These are phyloP conservation scores for Malassezia globosa DNA, from an alignment of 1,284 basidiomycete genomes.

Conservation along the genomic window DNA sequence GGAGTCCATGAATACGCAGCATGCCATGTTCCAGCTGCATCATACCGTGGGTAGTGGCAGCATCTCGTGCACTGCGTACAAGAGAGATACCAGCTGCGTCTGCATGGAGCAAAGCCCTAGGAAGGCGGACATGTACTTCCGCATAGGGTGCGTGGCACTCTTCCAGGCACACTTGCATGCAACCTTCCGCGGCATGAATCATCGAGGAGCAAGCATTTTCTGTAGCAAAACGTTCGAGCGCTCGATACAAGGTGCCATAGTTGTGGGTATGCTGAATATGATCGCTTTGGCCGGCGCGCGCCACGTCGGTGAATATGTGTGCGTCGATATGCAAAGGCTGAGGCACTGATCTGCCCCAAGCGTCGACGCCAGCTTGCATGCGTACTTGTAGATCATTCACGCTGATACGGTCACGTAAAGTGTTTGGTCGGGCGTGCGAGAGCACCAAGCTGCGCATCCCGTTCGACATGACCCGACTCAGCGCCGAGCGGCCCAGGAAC, in stretches of 20 bases:
- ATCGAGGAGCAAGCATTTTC: constrained; percentile 14
- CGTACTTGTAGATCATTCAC: constrained; percentile 36
- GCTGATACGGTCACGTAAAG: constrained; percentile 31
- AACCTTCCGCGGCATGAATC: constrained; percentile 40
- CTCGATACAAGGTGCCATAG: constrained; percentile 41
- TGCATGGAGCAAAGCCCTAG: constrained; percentile 55
- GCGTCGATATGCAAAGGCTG: constrained; percentile 58
- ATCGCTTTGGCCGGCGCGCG: constrained; percentile 54
- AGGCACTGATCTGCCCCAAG: constrained; percentile 38
- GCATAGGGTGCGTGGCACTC: constrained; percentile 49
- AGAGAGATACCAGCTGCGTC: constrained; percentile 51
- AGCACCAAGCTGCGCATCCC: neutral
- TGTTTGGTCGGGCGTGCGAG: neutral
- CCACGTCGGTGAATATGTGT: constrained; percentile 54
- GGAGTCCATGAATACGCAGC: neutral
- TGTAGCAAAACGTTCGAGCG: constrained; percentile 30
- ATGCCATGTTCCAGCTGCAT: too few species aligned
- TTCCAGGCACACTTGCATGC: constrained; percentile 51
- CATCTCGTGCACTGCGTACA: constrained; percentile 5
- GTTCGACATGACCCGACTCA: neutral
- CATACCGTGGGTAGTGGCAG: neutral
- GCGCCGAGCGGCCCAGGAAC: neutral
- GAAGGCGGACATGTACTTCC: constrained; percentile 51
- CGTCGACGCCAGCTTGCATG: constrained; percentile 38
- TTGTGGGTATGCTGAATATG: constrained; percentile 55